Base-by-base conservation (phyloP, 139 green algal genomes). In the Picochlorum costavermella region DNA sequence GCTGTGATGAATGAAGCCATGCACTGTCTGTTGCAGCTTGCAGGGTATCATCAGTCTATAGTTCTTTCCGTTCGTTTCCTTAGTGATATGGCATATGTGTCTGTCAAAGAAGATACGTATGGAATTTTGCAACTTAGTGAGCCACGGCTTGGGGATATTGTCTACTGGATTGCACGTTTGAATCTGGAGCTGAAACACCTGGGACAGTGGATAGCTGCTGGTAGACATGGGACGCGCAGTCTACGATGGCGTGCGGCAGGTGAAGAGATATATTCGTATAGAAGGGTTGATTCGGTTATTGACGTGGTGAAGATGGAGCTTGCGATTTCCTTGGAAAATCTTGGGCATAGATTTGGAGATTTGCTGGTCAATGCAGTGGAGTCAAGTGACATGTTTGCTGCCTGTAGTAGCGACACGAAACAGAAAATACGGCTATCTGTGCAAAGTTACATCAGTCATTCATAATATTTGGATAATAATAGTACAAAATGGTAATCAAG, bases 121-220 rank as follows among this genome's bases (percentile, higher is more conserved):
- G 71, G 71, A 14, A 53, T 77, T 28, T 37, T 77, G 56, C 71
- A 77, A 60, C 49, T 77, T 13, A 56, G 36, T 25, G 48, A 40
- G 17, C 36, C 56, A 13, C 25, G 9, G 30, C 30, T 55, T 17
- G 51, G 57, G 8, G 70, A 76, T 16, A 63, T 71, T 50, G 56
- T 69, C 48, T 45, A 70, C 26, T 49, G 44, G 50, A 26, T 53
- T 28, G 16, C n/a, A 23, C 16, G n/a, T 9, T 23, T 53, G 16
- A 23, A 23, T 20, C 16, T 53, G 16, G 46, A 53, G 46, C 23
- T 51, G 28, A 64, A 60, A 53, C 11, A n/a, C 40, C 12, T 59
- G 8, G n/a, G 50, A 11, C 25, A 30, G 20, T 37, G 25, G 12
- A 59, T 20, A 26, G 3, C 37, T 43, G 9, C n/a, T 55, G 29